Base-by-base conservation (phyloP, 163 green algal species). In the Scenedesmus sp. region DNA sequence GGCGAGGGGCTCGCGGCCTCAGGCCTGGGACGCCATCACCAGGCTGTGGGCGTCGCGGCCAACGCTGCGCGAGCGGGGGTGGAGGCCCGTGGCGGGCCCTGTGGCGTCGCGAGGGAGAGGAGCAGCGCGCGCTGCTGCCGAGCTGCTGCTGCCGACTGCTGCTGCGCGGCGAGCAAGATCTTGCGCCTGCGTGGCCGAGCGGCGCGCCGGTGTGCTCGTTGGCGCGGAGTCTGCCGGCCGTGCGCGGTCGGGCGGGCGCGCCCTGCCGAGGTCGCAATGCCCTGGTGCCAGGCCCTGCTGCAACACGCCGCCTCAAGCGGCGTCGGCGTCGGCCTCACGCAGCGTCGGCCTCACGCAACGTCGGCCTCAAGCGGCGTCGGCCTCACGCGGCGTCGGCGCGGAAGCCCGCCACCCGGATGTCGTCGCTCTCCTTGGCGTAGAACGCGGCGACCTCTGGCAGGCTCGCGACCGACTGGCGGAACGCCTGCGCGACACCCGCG, bases 381-480 rank as follows among this genome's bases (percentile, higher is more conserved):
- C n/a, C n/a, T 75, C 60, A 78, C 22, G 70, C 63, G 26, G 70
- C 63, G 34, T 83, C 73, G 2, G 74, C 58, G 74, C 58, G 75
- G 66, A 77, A 83, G 1, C 74, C 75, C 2, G 70, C 71, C 53
- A 18, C 51, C 28, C 80, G 57, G 17, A 58, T 64, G 22, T 77
- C 80, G 36, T 86, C 74, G 4, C 42, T 47, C 4, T 66, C 44
- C 51, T 77, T 80, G 31, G 69, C 66, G 28, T 77, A 77, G 54
- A 77, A 77, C 0, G 36, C 69, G 11, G 54, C 53, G 20, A 77
- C 62, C 47, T 56, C 70, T 11, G 82, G 82, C 22, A 75, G 10
- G 31, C 1, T 57, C 26, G 83, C 83, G 53, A 88, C 57, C 50
- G 45, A 60, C 63, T 88, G 86, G 39, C 75, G 73, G 79, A 63